Evolutionary conservation across 345 rosid genomes (phyloP).

Genomic region (Draba incana): DNA sequence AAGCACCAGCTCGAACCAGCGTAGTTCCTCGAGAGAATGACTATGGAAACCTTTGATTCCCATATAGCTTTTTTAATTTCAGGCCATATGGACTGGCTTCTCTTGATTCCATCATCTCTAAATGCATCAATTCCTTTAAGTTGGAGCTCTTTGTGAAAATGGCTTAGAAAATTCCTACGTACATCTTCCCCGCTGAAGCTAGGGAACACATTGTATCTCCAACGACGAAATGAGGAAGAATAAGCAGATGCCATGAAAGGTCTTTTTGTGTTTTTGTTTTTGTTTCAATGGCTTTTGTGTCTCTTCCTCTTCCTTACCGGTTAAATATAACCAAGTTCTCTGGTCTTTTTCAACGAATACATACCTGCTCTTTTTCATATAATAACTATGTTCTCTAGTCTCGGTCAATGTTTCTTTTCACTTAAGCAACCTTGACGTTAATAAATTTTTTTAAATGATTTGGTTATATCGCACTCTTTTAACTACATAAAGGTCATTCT

Average conservation of each 20-base stretch:
- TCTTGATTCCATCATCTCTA: conserved; percentile 17
- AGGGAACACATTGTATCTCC: conserved; percentile 17
- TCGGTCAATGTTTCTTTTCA: too few relatives aligned
- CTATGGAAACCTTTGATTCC: conserved; percentile 6
- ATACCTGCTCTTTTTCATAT: too few relatives aligned
- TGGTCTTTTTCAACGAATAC: too few relatives aligned
- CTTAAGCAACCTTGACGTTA: too few relatives aligned
- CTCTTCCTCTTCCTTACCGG: too few relatives aligned
- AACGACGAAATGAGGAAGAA: neutral
- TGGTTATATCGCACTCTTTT: too few relatives aligned
- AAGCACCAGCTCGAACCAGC: conserved; percentile 21
- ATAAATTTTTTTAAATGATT: too few relatives aligned
- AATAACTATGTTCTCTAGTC: too few relatives aligned
- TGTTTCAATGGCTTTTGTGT: too few relatives aligned
- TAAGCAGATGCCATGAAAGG: neutral
- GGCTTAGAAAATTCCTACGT: conserved; percentile 11
- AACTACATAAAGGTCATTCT: too few relatives aligned
- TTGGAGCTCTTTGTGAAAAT: conserved; percentile 18
- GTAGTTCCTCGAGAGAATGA: conserved; percentile 13
- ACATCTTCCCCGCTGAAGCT: conserved; percentile 32
- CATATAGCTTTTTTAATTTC: conserved; percentile 9
- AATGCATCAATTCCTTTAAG: conserved; percentile 14
- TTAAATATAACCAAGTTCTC: too few relatives aligned
- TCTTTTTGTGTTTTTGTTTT: too few relatives aligned
- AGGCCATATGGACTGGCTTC: conserved; percentile 12